Conservation (phyloP, 331 rosid genomes). For the Phaseolus coccineus region DNA sequence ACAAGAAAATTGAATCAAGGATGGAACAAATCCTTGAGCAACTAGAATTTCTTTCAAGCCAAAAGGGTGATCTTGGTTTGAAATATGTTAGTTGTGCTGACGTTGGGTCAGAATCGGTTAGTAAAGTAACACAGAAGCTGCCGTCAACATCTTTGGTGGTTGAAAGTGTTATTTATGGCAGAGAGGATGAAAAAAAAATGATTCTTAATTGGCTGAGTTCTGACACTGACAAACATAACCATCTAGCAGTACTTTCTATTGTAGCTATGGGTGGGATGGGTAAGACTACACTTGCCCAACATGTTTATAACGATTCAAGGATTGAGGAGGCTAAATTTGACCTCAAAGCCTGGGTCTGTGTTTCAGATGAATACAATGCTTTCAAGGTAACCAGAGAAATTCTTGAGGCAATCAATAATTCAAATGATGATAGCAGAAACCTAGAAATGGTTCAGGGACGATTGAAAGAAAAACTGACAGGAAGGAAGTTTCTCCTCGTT, state of each 20-base stretch:
- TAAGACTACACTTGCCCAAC: constrained; percentile 54
- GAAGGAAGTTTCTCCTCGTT: background rate
- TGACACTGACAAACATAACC: too few species aligned
- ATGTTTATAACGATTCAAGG: constrained; percentile 41
- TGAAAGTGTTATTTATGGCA: constrained; percentile 11
- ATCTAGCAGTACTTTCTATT: background rate
- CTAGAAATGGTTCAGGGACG: background rate
- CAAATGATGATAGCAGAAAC: background rate
- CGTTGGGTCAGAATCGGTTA: background rate
- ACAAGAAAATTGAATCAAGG: background rate
- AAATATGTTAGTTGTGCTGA: background rate
- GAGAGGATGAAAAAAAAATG: constrained; percentile 32
- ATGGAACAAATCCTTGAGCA: background rate
- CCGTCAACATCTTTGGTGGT: background rate
- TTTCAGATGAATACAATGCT: background rate
- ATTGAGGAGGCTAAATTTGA: constrained; percentile 6
- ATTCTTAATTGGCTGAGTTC: background rate
- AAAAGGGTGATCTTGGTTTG: background rate
- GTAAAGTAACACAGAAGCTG: background rate
- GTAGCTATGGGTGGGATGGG: constrained; percentile 43
- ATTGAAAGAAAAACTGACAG: background rate
- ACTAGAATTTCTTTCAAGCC: background rate
- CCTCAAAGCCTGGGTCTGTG: constrained; percentile 33
- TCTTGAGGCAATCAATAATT: background rate
- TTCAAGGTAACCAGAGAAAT: background rate